Percentiles rank a stretch among this genome's conserved stretches.
Conservation (phyloP, 129 eudicot genomes). For the Flaveria trinervia region DNA sequence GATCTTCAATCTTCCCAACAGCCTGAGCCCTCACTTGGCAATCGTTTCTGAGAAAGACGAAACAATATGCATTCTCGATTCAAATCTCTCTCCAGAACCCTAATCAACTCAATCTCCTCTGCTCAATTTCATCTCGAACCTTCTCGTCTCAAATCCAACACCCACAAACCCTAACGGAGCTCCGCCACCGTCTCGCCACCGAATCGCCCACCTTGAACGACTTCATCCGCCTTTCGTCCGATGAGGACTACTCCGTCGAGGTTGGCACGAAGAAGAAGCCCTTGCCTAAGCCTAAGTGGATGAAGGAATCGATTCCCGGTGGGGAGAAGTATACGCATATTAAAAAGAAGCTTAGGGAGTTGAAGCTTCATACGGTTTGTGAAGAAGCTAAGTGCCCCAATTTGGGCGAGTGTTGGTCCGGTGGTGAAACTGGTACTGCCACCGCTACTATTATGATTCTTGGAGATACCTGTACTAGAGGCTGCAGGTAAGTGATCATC, state of each 20-base stretch:
- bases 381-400: constrained; percentile 96
- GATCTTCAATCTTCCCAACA: neutral
- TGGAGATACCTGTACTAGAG: constrained; percentile 96
- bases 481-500: constrained; percentile 66
- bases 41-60: neutral
- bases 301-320: constrained; percentile 88
- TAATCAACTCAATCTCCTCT: constrained; percentile 42
- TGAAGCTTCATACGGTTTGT: constrained; percentile 87
- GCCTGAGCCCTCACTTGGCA: neutral
- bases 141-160: constrained; percentile 45
- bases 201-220: constrained; percentile 65
- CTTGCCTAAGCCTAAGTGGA: constrained; percentile 93
- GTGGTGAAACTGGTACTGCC: constrained; percentile 96
- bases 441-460: constrained; percentile 98
- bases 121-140: constrained; percentile 33
- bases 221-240: constrained; percentile 52
- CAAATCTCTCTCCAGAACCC: constrained; percentile 40
- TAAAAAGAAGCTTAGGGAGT: constrained; percentile 68
- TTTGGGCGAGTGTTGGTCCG: constrained; percentile 99
- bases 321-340: constrained; percentile 87
- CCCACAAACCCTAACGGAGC: constrained; percentile 65
- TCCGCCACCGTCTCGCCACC: constrained; percentile 79
- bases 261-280: constrained; percentile 97
- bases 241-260: constrained; percentile 69
- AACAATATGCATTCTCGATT: constrained; percentile 47